A percentile compares a stretch with the other conserved stretches of the same genome.
Conservation (phyloP, 352 stramenopile species). For the Phytophthora niederhauseri region DNA sequence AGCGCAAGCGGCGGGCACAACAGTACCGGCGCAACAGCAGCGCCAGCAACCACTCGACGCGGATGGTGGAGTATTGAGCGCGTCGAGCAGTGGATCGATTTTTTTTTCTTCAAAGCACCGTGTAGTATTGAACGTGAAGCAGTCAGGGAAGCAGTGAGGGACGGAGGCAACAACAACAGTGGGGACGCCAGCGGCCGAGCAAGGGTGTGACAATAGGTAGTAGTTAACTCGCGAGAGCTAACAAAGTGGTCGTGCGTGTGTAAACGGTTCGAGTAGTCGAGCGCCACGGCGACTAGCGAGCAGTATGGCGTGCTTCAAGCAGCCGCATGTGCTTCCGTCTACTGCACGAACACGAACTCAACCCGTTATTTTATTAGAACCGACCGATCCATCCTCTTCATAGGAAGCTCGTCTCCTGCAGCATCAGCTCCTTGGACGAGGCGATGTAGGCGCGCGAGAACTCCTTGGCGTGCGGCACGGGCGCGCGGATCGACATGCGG, state of each 20-base stretch:
- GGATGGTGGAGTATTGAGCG: constrained; percentile 56
- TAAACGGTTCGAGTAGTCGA: constrained; percentile 25
- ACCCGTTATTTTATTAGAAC: constrained; percentile 1
- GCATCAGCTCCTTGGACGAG: constrained; percentile 71
- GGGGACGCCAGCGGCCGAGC: constrained; percentile 7
- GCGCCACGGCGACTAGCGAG: constrained; percentile 8
- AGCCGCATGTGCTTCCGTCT: background rate
- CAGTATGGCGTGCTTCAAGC: background rate
- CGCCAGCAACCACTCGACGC: constrained; percentile 47
- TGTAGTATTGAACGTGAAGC: constrained; percentile 34
- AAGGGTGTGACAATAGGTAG: constrained; percentile 34
- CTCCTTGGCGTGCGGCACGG: constrained; percentile 52
- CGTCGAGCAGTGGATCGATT: constrained; percentile 12
- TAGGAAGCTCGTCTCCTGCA: constrained; percentile 59
- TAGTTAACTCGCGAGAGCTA: too few species aligned
- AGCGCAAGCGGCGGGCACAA: constrained; percentile 74
- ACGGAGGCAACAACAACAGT: background rate
- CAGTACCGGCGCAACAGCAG: constrained; percentile 82
- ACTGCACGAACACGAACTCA: constrained; percentile 1
- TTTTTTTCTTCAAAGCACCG: constrained; percentile 16
- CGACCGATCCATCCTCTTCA: constrained; percentile 2
- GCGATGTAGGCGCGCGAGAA: constrained; percentile 76
- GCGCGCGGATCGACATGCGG: constrained; percentile 60
- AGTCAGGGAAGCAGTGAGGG: constrained; percentile 3
- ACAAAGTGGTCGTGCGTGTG: constrained; percentile 29